Base-by-base conservation (phyloP, 1,139 yeast species). In the Ogataea hybrid region DNA sequence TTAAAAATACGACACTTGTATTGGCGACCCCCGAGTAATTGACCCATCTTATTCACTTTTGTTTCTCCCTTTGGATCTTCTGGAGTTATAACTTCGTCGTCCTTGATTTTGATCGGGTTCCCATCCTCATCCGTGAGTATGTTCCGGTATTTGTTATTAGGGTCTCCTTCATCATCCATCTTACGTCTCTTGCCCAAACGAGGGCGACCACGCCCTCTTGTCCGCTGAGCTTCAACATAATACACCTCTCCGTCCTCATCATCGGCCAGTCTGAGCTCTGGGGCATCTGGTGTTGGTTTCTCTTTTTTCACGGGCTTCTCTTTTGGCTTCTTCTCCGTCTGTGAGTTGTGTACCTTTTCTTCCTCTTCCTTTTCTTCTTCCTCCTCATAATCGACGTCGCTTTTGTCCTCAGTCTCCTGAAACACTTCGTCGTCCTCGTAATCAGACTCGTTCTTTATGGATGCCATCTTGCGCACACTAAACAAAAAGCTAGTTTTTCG, bases 1-100 rank as follows among this genome's bases (percentile, higher is more conserved):
- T 87, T 86, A 64, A 92, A 92, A 0, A 94, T 81, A 47, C 90
- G 81, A 49, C 88, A 84, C 47, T 92, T 72, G 65, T 77, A 92
- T 55, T 79, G 76, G 51, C 97, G 73, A n/a, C 79, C 94, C 2
- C 86, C 96, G 35, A 64, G 60, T 44, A 94, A 68, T 42, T 73
- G 71, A 16, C 98, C 98, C 45, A 73, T 61, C 31, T 63, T 70
- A 49, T 79, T 82, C 32, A 92, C 78, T 62, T 92, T 92, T 14
- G 69, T 73, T 46, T 81, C 84, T 35, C 97, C 97, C 45, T 79
- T 80, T 5, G 81, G 77, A 63, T 92, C 97, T 50, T 77, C 84
- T 1, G 85, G 85, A n/a, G 89, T 71, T 5, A 77, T 79, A 38
- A 84, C 81, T 66, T 92, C 97, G 59, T 90, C 96, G 53, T 83